Percentiles rank a stretch among this genome's conserved stretches.
Conservation (phyloP, 306 rosid genomes). For the cucumber (Cucumis sativus) region DNA sequence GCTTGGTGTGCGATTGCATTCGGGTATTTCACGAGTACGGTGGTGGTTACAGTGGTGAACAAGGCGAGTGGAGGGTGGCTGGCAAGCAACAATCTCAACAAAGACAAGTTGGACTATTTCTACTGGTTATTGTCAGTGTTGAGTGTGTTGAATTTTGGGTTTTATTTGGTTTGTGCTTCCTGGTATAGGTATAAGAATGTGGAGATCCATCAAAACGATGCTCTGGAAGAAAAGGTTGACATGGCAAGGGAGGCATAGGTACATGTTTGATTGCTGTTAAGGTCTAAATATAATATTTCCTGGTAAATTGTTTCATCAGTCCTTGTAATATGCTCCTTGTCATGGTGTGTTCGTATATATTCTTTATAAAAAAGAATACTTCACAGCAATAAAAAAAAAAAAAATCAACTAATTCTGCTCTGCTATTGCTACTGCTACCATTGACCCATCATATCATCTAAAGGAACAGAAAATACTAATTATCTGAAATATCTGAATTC, state of each 20-base stretch:
- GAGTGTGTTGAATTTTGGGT: constrained; percentile 44
- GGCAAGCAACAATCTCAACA: constrained; percentile 50
- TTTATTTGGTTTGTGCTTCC: constrained; percentile 42
- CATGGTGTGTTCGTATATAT: neutral
- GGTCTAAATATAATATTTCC: neutral
- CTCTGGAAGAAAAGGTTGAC: neutral
- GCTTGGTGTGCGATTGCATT: constrained; percentile 30
- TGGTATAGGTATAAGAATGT: constrained; percentile 64
- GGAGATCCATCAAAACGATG: constrained; percentile 1
- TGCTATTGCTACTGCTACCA: neutral
- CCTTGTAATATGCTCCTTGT: neutral
- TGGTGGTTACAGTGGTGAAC: constrained; percentile 60
- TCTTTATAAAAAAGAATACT: neutral
- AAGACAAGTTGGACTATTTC: constrained; percentile 48
- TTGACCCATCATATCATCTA: neutral
- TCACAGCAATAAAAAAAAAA: neutral
- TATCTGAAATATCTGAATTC: neutral
- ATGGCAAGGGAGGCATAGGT: neutral
- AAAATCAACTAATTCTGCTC: neutral
- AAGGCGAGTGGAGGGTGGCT: constrained; percentile 69
- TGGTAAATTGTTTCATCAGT: neutral
- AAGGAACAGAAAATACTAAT: neutral
- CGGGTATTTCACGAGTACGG: constrained; percentile 33
- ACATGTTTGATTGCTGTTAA: neutral
- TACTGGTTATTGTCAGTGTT: constrained; percentile 41